Conservation (phyloP, 2,329 filamentous ascomycete genomes). For the Monosporascus sp. region DNA sequence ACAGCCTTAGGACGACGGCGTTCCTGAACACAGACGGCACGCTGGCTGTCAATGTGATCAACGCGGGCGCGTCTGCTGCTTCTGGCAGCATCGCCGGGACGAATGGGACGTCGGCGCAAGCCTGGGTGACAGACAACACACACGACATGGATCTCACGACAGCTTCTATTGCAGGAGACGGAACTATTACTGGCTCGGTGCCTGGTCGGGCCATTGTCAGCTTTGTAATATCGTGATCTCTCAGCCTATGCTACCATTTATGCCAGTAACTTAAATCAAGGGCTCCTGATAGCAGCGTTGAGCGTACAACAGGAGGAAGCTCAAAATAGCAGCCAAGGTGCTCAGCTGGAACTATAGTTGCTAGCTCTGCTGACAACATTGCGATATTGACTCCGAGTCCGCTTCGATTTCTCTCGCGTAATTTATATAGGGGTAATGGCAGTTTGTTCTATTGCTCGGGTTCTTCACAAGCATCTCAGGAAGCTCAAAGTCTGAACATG, state of each 20-base stretch:
- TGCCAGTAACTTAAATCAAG: conserved; percentile 11
- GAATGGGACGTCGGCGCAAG: conserved; percentile 19
- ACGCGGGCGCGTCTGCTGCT: conserved; percentile 20
- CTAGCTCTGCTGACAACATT: background rate
- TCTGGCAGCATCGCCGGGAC: conserved; percentile 25
- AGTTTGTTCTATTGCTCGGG: too few species aligned
- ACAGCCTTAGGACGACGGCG: conserved; percentile 10
- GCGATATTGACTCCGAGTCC: too few species aligned
- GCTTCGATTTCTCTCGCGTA: too few species aligned
- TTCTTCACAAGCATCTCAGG: background rate
- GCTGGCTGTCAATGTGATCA: conserved; percentile 26
- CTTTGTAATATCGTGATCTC: conserved; percentile 11
- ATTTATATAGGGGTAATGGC: background rate
- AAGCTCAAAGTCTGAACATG: background rate
- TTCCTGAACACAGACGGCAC: conserved; percentile 29
- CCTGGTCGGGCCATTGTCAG: conserved; percentile 9
- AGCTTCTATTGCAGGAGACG: conserved; percentile 9
- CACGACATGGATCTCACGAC: conserved; percentile 16
- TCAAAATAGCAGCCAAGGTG: conserved; percentile 3
- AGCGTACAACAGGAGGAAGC: conserved; percentile 6
- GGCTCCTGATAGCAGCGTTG: conserved; percentile 9
- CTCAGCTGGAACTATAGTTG: background rate
- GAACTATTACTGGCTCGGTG: conserved; percentile 16
- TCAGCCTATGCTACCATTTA: conserved; percentile 6
- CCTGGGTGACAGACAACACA: conserved; percentile 33